Conservation (phyloP, 1,284 basidiomycete genomes). For the Cryptococcus sp. region DNA sequence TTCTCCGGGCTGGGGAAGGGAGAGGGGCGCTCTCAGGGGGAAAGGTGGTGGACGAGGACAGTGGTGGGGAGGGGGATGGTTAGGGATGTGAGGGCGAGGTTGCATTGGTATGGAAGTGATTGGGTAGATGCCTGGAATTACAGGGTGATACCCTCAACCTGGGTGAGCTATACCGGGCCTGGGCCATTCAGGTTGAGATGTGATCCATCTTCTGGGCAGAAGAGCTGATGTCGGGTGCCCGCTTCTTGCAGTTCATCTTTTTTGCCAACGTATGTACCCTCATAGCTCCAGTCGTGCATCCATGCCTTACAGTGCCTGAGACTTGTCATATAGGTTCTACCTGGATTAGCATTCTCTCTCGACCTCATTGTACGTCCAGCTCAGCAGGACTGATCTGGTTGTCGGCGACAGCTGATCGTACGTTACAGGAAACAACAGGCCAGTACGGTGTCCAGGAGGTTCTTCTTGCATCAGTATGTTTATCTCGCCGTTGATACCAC, state of each 20-base stretch:
- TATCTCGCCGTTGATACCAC: background rate
- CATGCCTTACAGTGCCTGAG: too few species aligned
- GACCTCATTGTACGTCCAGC: slow-evolving; percentile 76
- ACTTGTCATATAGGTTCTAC: slow-evolving; percentile 57
- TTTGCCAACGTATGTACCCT: slow-evolving; percentile 37
- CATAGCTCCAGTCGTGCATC: slow-evolving; percentile 9
- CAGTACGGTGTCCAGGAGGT: slow-evolving; percentile 91
- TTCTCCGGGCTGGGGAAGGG: background rate
- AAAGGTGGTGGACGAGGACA: slow-evolving; percentile 13
- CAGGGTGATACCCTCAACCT: slow-evolving; percentile 53
- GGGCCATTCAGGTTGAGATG: too few species aligned
- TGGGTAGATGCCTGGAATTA: slow-evolving; percentile 90
- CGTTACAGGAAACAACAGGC: slow-evolving; percentile 64
- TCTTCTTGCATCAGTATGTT: slow-evolving; percentile 48
- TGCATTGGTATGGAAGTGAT: slow-evolving; percentile 77
- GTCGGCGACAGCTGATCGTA: background rate
- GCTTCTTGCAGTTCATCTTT: slow-evolving; percentile 42
- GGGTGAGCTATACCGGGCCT: slow-evolving; percentile 55
- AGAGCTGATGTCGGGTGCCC: background rate
- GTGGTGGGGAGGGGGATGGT: slow-evolving; percentile 60
- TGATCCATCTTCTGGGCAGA: background rate
- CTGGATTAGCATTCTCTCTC: slow-evolving; percentile 87
- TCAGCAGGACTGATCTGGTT: background rate
- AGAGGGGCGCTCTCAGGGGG: background rate
- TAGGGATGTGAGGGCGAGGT: slow-evolving; percentile 69